A percentile compares a stretch with the other conserved stretches of the same genome.
Conservation (phyloP, 2,329 filamentous ascomycete species). For the Catunica adiposa region DNA sequence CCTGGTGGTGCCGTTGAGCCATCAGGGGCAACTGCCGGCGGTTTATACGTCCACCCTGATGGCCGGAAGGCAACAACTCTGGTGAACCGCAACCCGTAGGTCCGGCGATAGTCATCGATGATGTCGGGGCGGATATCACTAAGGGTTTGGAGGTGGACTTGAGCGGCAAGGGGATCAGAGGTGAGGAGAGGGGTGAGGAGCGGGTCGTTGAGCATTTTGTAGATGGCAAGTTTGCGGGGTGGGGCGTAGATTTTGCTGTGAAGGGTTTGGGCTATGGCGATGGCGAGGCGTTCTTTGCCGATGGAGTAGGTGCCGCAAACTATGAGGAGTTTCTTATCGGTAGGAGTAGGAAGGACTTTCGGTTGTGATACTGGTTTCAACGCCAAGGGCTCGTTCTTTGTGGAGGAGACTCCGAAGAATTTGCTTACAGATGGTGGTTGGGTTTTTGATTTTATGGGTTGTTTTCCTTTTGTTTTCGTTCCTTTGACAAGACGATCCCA, state of each 20-base stretch:
- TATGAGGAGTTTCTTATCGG: conserved; percentile 43
- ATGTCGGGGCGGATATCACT: conserved; percentile 90
- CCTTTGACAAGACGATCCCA: conserved; percentile 25
- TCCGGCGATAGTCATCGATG: conserved; percentile 70
- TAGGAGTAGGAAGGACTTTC: conserved; percentile 17
- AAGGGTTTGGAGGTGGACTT: conserved; percentile 94
- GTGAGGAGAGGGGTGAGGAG: conserved; percentile 69
- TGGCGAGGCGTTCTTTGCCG: conserved; percentile 89
- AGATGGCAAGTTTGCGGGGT: conserved; percentile 67
- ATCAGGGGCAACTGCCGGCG: conserved; percentile 30
- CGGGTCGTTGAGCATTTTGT: conserved; percentile 67
- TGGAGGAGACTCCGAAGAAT: conserved; percentile 29
- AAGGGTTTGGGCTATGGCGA: conserved; percentile 77
- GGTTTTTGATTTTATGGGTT: conserved; percentile 17
- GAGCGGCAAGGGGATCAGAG: conserved; percentile 61
- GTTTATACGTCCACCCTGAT: conserved; percentile 84
- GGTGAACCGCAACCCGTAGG: conserved; percentile 65
- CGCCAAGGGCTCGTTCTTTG: too few relatives aligned
- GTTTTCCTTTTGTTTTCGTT: conserved; percentile 18
- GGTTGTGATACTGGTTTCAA: conserved; percentile 18
- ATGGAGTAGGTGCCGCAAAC: conserved; percentile 96
- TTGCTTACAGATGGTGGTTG: conserved; percentile 27
- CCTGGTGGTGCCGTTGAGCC: conserved; percentile 5
- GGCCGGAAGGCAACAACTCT: conserved; percentile 83
- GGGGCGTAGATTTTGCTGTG: conserved; percentile 80